phyloP scores from a whole-genome alignment of 2,329 filamentous ascomycete genomes.

The Colletotrichum somersetense region DNA sequence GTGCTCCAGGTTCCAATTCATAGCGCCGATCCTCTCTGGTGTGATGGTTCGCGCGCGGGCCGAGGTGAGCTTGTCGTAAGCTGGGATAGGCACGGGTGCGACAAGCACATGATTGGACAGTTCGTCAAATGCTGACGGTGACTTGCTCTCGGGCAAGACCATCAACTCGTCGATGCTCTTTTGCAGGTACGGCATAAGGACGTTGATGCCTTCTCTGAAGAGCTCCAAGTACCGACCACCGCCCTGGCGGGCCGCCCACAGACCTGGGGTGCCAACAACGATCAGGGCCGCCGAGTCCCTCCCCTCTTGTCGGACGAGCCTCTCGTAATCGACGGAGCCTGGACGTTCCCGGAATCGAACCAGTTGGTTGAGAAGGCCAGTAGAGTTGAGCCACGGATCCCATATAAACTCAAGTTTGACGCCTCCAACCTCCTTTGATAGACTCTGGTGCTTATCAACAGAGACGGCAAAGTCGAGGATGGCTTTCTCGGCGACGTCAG shows the following conservation, averaged over 20 bases:
- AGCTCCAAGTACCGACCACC: constrained; percentile 57
- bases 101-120: constrained; percentile 46
- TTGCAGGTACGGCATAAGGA: constrained; percentile 56
- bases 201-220: constrained; percentile 61
- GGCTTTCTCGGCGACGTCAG: constrained; percentile 27
- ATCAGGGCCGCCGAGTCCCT: constrained; percentile 57
- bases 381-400: constrained; percentile 72
- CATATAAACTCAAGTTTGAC: constrained; percentile 59
- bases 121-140: constrained; percentile 27
- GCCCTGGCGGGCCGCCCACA: constrained; percentile 67
- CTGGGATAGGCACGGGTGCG: constrained; percentile 60
- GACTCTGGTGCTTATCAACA: constrained; percentile 36
- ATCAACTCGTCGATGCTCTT: constrained; percentile 44
- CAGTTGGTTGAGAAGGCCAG: constrained; percentile 34
- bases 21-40: constrained; percentile 61
- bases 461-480: constrained; percentile 39
- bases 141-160: constrained; percentile 35
- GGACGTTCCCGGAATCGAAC: constrained; percentile 36
- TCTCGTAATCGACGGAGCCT: constrained; percentile 35
- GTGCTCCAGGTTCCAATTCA: constrained; percentile 65
- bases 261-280: constrained; percentile 65
- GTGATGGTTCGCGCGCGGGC: constrained; percentile 58
- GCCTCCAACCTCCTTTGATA: constrained; percentile 26
- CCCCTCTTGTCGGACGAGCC: constrained; percentile 30
- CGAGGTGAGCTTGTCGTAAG: constrained; percentile 57